Evolutionary conservation across 1,284 basidiomycete species (phyloP), one percentile per base, ranked within the genome.

Genomic region (Kwoniella shivajii): DNA sequence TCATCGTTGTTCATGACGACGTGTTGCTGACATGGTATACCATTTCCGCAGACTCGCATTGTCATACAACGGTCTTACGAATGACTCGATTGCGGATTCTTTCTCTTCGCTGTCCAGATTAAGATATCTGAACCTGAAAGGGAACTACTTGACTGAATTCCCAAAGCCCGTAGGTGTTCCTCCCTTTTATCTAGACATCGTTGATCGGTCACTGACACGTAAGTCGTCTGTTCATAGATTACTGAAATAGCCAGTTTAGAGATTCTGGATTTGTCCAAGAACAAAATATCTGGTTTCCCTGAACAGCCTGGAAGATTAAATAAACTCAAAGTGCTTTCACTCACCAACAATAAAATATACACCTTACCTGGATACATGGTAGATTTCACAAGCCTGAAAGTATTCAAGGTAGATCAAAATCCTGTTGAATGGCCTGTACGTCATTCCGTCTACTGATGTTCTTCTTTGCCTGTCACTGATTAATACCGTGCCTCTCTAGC

Each of bases 221-320:
- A 38, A 10, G n/a, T 18, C 30, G 13, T 38, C 20, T 6, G 11
- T 42, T 26, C 26, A 47, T 66, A 96, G 92, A 82, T 97, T 51
- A 90, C 89, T 50, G 80, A 86, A 22, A 87, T 99, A 80, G 86
- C 89, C 6, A 87, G 88, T 4, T 82, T 99, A 60, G 94, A 99
- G 78, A 96, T 95, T 56, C 81, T 99, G 59, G 95, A 99, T 76
- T 84, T 99, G 46, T 93, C 91, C 64, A 87, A 91, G 64, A 99
- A 99, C 80, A 92, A 88, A 79, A 86, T 99, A 69, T 86, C 85
- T 68, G 80, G 83, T 46, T 79, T 98, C 34, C 95, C 95, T 9
- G 79, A 84, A 1, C 81, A 86, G 56, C 90, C 94, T 3, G 93
- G 93, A 16, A 84, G 86, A 5, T 82, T 99, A 16, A 79, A 84